These are phyloP conservation scores for Tricladium varicosporioides DNA, from an alignment of 2,329 filamentous ascomycete genomes.

Conservation along the genomic window DNA sequence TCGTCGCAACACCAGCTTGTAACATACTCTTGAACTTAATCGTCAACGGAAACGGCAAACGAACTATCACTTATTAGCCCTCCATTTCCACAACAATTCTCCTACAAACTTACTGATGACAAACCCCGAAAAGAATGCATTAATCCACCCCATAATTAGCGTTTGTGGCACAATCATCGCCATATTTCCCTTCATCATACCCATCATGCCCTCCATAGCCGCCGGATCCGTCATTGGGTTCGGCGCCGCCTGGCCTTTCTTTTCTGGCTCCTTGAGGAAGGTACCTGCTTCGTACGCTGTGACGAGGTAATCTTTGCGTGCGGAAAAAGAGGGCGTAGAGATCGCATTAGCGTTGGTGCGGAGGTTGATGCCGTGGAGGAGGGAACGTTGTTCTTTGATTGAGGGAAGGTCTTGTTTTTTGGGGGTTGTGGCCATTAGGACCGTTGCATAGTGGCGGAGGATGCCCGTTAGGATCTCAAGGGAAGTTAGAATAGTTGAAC, in stretches of 20 bases:
- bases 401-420: conserved; percentile 76
- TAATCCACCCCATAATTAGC: conserved; percentile 99
- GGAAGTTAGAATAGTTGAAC: not conserved
- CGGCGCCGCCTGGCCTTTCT: conserved; percentile 78
- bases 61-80: conserved; percentile 56
- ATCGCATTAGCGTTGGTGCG: conserved; percentile 80
- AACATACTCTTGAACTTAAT: conserved; percentile 99
- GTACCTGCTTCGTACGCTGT: conserved; percentile 80
- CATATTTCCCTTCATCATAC: conserved; percentile 99
- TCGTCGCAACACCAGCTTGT: conserved; percentile 92
- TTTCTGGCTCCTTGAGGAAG: conserved; percentile 87
- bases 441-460: conserved; percentile 91
- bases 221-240: conserved; percentile 96
- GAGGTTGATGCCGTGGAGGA: conserved; percentile 80
- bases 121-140: conserved; percentile 97
- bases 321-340: conserved; percentile 72
- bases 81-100: not conserved
- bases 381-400: conserved; percentile 81
- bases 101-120: conserved; percentile 73
- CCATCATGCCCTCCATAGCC: conserved; percentile 99
- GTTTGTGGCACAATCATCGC: conserved; percentile 99
- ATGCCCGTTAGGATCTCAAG: conserved; percentile 83
- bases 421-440: conserved; percentile 81
- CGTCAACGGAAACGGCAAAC: conserved; percentile 94
- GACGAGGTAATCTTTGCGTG: conserved; percentile 79